Evolutionary conservation across 2,329 filamentous ascomycete genomes (phyloP).

Genomic region (Byssochlamys sp.): DNA sequence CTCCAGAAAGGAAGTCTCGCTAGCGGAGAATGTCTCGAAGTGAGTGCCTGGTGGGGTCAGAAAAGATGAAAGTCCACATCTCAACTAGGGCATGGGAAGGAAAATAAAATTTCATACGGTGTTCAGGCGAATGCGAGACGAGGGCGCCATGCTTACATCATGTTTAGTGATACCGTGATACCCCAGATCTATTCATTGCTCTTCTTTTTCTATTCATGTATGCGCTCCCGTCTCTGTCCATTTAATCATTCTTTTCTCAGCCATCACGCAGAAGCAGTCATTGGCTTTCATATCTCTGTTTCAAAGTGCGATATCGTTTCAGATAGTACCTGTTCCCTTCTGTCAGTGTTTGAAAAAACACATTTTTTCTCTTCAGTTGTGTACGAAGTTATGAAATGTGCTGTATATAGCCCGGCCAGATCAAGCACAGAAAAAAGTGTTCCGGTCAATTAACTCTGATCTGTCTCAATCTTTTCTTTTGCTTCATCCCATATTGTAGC

Average conservation of each 20-base stretch:
- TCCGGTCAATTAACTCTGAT: background rate
- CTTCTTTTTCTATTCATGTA: slow-evolving; percentile 10
- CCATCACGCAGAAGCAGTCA: slow-evolving; percentile 7
- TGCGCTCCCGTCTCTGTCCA: slow-evolving; percentile 4
- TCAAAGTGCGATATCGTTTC: slow-evolving; percentile 77
- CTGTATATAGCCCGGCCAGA: background rate
- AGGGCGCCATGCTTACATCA: slow-evolving; percentile 23
- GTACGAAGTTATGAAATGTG: slow-evolving; percentile 5
- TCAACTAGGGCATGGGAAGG: background rate
- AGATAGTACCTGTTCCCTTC: slow-evolving; percentile 64
- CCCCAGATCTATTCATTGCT: slow-evolving; percentile 18
- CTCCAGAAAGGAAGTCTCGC: slow-evolving; percentile 67
- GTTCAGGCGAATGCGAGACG: slow-evolving; percentile 19
- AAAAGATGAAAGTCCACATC: slow-evolving; percentile 35
- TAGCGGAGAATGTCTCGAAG: slow-evolving; percentile 73
- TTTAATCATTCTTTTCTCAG: background rate
- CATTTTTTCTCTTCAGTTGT: background rate
- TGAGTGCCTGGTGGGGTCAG: slow-evolving; percentile 56
- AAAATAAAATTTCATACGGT: slow-evolving; percentile 12
- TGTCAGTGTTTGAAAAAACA: slow-evolving; percentile 13
- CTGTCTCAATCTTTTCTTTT: background rate
- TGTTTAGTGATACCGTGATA: slow-evolving; percentile 34
- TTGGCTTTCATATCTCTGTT: slow-evolving; percentile 61
- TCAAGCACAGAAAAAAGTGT: background rate
- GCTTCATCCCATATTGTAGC: background rate